Evolutionary conservation across 371 early-diverging fungal species (phyloP).

Genomic region (Mortierella sp.): DNA sequence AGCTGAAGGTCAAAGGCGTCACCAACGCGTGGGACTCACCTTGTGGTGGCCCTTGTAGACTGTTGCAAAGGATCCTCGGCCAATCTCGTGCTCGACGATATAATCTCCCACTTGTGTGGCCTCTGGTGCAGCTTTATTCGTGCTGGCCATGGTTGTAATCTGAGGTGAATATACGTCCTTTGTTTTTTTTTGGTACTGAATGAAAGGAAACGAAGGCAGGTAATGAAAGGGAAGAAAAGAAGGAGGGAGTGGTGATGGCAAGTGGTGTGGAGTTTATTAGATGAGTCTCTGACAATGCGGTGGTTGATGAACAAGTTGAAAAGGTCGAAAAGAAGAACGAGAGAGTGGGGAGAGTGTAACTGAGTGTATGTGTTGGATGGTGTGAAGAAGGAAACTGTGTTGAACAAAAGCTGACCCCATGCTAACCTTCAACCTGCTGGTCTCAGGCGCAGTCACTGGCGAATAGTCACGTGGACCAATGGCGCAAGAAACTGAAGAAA

Average conservation of each 20-base stretch:
- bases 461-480: background rate
- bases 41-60: slow-evolving; percentile 89
- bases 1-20: background rate
- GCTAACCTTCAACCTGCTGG: too few relatives aligned
- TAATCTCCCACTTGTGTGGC: slow-evolving; percentile 72
- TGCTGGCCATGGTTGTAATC: slow-evolving; percentile 31
- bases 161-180: background rate
- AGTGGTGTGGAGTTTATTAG: background rate
- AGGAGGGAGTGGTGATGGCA: background rate
- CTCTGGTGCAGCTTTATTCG: slow-evolving; percentile 26
- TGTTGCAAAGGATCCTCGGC: slow-evolving; percentile 96
- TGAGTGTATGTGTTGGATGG: background rate
- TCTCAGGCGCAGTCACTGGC: slow-evolving; percentile 3
- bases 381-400: background rate
- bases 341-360: background rate
- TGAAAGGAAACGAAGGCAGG: background rate
- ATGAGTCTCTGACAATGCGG: background rate
- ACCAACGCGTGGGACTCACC: slow-evolving; percentile 46
- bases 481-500: background rate
- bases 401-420: too few relatives aligned
- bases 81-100: slow-evolving; percentile 80
- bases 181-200: too few relatives aligned
- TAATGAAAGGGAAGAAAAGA: background rate
- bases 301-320: background rate
- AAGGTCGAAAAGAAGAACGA: background rate